Conservation (phyloP, 371 early-diverging fungal species). For the Mortierella sp. region DNA sequence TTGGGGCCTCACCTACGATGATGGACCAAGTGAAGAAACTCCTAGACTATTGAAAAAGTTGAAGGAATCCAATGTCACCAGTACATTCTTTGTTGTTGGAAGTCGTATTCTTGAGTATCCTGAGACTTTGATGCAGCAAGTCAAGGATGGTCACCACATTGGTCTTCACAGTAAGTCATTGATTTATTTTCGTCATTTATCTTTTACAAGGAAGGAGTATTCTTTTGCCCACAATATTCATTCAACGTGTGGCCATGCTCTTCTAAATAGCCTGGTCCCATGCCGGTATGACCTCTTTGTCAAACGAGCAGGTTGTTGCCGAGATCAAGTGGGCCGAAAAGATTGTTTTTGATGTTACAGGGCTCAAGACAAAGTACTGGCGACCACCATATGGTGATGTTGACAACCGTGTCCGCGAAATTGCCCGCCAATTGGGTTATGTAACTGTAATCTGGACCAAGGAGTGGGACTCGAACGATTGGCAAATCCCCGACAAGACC, state of each 20-base stretch:
- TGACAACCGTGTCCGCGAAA: conserved; percentile 71
- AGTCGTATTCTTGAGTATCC: conserved; percentile 66
- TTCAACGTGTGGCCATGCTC: neutral
- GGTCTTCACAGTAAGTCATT: conserved; percentile 66
- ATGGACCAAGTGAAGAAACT: conserved; percentile 66
- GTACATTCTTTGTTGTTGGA: conserved; percentile 71
- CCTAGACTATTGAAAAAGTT: conserved; percentile 62
- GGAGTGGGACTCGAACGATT: conserved; percentile 57
- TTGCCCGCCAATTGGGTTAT: conserved; percentile 65
- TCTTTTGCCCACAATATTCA: neutral
- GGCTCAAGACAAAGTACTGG: conserved; percentile 62
- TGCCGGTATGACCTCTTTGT: conserved; percentile 68
- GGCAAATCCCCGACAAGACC: conserved; percentile 51
- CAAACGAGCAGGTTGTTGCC: conserved; percentile 76
- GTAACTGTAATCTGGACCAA: conserved; percentile 56
- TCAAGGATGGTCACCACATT: conserved; percentile 62
- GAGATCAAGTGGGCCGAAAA: conserved; percentile 77
- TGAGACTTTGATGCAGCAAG: conserved; percentile 52
- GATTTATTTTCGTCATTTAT: neutral
- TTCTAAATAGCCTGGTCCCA: conserved; percentile 67
- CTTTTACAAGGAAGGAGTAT: neutral
- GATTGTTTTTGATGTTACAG: conserved; percentile 74
- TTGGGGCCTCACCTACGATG: conserved; percentile 68
- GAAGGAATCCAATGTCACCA: conserved; percentile 67
- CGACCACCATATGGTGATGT: conserved; percentile 75